These are phyloP conservation scores for Rasamsonia emersonii DNA, from an alignment of 2,329 filamentous ascomycete species.

Conservation along the genomic window DNA sequence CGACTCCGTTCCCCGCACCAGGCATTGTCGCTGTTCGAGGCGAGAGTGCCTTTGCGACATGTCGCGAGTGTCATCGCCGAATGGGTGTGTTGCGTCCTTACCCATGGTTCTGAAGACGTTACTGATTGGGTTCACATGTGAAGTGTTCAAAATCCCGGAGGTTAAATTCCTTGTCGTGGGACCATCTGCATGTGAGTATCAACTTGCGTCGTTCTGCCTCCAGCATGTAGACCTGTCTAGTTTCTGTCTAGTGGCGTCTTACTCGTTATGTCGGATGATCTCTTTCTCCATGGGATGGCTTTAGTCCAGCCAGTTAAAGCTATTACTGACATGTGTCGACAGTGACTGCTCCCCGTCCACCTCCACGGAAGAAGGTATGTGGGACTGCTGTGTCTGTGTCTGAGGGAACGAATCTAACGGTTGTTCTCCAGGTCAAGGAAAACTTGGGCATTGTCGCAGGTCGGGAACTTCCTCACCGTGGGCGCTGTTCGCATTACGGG, in stretches of 20 bases:
- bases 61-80: conserved; percentile 68
- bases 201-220: background rate
- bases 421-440: conserved; percentile 27
- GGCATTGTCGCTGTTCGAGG: conserved; percentile 66
- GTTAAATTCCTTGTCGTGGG: conserved; percentile 69
- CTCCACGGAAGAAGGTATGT: conserved; percentile 7
- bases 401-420: background rate
- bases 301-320: too few relatives aligned
- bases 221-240: background rate
- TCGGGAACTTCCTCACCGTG: conserved; percentile 45
- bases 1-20: conserved; percentile 51
- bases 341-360: too few relatives aligned
- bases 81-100: conserved; percentile 48
- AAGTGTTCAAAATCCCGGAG: conserved; percentile 64
- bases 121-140: background rate
- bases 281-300: too few relatives aligned
- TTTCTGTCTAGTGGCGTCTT: too few relatives aligned
- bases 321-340: too few relatives aligned
- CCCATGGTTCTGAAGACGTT: conserved; percentile 6
- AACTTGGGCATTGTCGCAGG: conserved; percentile 47
- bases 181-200: conserved; percentile 39
- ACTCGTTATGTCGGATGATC: too few relatives aligned
- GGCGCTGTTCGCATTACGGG: conserved; percentile 46
- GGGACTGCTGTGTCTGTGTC: too few relatives aligned
- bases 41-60: conserved; percentile 64